Base-by-base conservation (phyloP, 139 green algal genomes). In the Deuterostichococcus epilithicus region DNA sequence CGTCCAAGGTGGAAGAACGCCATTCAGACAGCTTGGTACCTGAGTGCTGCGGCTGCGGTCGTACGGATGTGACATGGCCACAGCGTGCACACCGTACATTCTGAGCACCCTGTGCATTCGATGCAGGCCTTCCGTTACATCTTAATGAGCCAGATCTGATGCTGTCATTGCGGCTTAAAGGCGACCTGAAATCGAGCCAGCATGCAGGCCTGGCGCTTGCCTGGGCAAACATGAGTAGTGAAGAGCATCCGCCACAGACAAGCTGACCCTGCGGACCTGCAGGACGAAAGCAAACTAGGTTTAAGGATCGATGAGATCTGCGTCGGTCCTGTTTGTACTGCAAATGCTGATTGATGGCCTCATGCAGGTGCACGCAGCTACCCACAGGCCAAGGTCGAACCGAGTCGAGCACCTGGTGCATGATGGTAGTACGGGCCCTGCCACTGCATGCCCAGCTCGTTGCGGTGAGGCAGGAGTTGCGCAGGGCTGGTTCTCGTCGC, bases 31-130 rank as follows among this genome's bases (percentile, higher is more conserved):
- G n/a, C 63, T 38, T 42, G n/a, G 20, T n/a, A 44, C n/a, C 35
- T 66, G 52, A 13, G 28, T 63, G 52, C 18, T 28, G 52, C 13
- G 52, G 52, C 18, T 63, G 52, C 52, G 85, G 86, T 35, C 91
- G 83, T 23, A 90, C 91, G 18, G 87, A 45, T 5, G 94, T 97
- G 20, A 98, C 90, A 71, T 94, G 85, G 0, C 82, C 83, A 73
- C 94, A 98, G 26, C 94, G 73, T 18, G 93, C 89, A 76, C 94
- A 98, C 1, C 94, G 83, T 26, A 98, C 94, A 78, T 97, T 96
- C 0, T 89, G 87, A 4, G 94, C 93, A 3, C 92, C 94, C 81
- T 97, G n/a, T n/a, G 89, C 73, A 84, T 39, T 42, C 78, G 37
- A 33, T 67, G 39, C 67, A 59, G 25, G 28, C 42, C 30, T 35